phyloP scores from a whole-genome alignment of 106 monocot species.

The Amphibolis antarctica region DNA sequence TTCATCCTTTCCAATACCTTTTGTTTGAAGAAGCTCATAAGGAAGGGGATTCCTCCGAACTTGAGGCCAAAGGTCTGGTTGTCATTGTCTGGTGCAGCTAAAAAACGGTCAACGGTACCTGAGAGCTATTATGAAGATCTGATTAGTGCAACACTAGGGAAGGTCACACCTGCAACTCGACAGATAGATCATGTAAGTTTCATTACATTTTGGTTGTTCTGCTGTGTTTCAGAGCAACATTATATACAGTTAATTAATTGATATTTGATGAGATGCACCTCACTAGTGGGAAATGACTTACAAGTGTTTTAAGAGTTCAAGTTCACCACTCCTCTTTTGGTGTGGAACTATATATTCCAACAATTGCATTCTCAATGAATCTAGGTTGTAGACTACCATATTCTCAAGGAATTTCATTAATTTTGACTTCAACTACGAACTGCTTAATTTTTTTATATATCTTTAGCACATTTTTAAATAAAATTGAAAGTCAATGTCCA shows the following conservation, averaged over 20 bases:
- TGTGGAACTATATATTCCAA: no score
- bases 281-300: no score
- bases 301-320: no score
- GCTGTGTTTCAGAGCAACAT: no score
- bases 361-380: no score
- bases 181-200: conserved; percentile 93
- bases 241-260: not conserved
- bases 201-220: not conserved
- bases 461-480: no score
- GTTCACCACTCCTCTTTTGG: no score
- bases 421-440: no score
- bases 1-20: conserved; percentile 57
- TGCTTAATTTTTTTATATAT: no score
- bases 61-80: conserved; percentile 83
- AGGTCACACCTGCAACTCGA: conserved; percentile 69
- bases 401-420: no score
- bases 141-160: conserved; percentile 61
- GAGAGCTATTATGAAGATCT: conserved; percentile 93
- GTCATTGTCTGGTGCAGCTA: conserved; percentile 69
- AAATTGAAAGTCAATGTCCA: no score
- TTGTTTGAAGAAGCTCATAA: conserved; percentile 55
- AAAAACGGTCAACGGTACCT: conserved; percentile 89
- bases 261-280: not conserved
- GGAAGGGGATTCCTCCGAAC: conserved; percentile 77
- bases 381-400: no score